Evolutionary conservation across 2,329 filamentous ascomycete species (phyloP).

Genomic region (Daldinia eschscholtzii): DNA sequence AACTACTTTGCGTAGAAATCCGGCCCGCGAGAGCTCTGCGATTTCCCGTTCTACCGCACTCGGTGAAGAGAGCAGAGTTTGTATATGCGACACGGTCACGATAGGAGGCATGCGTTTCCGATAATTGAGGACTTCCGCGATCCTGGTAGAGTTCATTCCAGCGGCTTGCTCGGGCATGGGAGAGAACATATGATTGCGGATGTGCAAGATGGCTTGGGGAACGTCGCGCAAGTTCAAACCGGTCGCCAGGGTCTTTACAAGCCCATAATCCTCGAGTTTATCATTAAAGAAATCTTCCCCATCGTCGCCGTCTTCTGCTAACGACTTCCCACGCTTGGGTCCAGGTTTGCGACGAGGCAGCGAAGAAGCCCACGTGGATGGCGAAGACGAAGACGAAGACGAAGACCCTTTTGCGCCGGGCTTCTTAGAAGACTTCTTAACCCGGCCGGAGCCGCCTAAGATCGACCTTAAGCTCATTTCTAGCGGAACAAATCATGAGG

Average conservation of each 20-base stretch:
- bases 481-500: conserved; percentile 44
- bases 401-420: conserved; percentile 44
- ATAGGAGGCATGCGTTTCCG: conserved; percentile 71
- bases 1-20: conserved; percentile 70
- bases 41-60: conserved; percentile 77
- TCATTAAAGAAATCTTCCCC: conserved; percentile 58
- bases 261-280: conserved; percentile 71
- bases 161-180: conserved; percentile 67
- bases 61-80: conserved; percentile 71
- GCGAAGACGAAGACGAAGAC: conserved; percentile 33
- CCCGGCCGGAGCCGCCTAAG: conserved; percentile 52
- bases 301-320: conserved; percentile 46
- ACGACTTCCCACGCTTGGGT: conserved; percentile 27
- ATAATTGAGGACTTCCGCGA: conserved; percentile 73
- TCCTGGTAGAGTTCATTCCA: conserved; percentile 74
- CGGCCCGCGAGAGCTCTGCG: conserved; percentile 68
- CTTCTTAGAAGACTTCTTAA: conserved; percentile 50
- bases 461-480: conserved; percentile 52
- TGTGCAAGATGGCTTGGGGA: conserved; percentile 73
- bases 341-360: conserved; percentile 48
- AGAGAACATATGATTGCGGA: conserved; percentile 73
- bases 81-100: conserved; percentile 74
- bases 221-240: conserved; percentile 71
- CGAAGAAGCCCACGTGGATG: conserved; percentile 46
- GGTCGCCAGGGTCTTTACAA: conserved; percentile 66